Base-by-base conservation (phyloP, 2,329 filamentous ascomycete species). In the Colletotrichum tropicale region DNA sequence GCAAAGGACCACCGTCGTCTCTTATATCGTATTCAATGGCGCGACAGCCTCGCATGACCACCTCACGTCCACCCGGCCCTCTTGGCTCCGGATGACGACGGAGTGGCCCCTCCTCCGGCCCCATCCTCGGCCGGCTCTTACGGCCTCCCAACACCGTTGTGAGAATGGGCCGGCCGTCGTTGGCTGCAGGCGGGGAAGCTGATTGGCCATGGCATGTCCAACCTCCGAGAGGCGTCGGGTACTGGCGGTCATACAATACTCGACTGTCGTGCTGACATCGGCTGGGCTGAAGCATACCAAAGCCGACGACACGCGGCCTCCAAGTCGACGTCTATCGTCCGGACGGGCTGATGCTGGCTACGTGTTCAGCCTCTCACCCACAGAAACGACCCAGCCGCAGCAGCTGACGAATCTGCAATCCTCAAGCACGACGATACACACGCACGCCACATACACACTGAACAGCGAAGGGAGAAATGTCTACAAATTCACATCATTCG, bases 171-270 rank as follows among this genome's bases (percentile, higher is more conserved):
- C n/a, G 43, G 62, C 38, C 62, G 62, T 36, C 38, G n/a, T 8
- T 66, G 70, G 71, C 71, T 76, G 60, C 16, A 24, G 12, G 8
- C 21, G 30, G 8, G 15, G 15, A 76, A 76, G 78, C 32, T 80
- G 77, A 84, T 85, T 84, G 82, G 82, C 28, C 75, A 60, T 48
- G 68, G 61, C 26, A 3, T 16, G 13, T 10, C 16, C 70, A 76
- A 79, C 64, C 74, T 81, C 82, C 82, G 80, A 82, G 56, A 28
- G 67, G 64, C 12, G 65, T 82, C 82, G 81, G 81, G 77, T 76
- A 65, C 67, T 65, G 21, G 13, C 32, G 60, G 67, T 38, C 28
- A 61, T 43, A 4, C 65, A 26, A 26, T n/a, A 26, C 36, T 13
- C 6, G n/a, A n/a, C 12, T 48, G 62, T n/a, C 9, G 15, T 28